A percentile compares a stretch with the other conserved stretches of the same genome.
Conservation (phyloP, 2,329 filamentous ascomycete genomes). For the Calonectria montana region DNA sequence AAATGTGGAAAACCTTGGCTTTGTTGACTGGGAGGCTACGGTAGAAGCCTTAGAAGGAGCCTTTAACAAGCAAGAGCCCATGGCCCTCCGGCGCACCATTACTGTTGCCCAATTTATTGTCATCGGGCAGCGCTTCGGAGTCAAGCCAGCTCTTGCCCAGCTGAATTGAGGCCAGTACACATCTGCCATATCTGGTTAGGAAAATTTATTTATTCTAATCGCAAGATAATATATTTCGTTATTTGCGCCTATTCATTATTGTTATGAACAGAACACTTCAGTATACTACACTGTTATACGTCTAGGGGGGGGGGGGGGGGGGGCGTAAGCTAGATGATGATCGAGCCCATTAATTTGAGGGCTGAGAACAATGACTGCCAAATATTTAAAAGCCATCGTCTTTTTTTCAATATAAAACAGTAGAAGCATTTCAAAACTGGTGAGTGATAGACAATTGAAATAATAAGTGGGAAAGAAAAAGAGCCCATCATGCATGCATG, state of each 20-base stretch:
- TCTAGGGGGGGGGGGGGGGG: too few species aligned
- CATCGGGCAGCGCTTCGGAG: conserved; percentile 6
- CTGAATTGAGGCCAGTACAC: not conserved
- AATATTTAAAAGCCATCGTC: too few species aligned
- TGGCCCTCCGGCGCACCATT: conserved; percentile 12
- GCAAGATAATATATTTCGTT: not conserved
- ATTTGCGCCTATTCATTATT: not conserved
- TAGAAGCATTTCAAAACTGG: too few species aligned
- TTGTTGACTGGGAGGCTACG: conserved; percentile 48
- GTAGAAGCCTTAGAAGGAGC: conserved; percentile 45
- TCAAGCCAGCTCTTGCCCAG: not conserved
- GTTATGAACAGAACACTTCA: too few species aligned
- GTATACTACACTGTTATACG: too few species aligned
- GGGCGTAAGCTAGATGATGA: too few species aligned
- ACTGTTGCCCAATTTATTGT: conserved; percentile 10
- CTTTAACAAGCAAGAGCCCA: conserved; percentile 34
- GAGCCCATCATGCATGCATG: too few species aligned
- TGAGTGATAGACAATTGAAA: too few species aligned
- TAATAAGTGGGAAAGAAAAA: too few species aligned
- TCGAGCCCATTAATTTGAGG: too few species aligned
- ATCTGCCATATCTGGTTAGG: not conserved
- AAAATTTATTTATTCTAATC: not conserved
- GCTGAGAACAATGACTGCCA: too few species aligned
- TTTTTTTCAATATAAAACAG: too few species aligned
- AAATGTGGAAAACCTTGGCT: conserved; percentile 52